phyloP scores from a whole-genome alignment of 2,329 filamentous ascomycete genomes.

The Achaetomium macrosporum region DNA sequence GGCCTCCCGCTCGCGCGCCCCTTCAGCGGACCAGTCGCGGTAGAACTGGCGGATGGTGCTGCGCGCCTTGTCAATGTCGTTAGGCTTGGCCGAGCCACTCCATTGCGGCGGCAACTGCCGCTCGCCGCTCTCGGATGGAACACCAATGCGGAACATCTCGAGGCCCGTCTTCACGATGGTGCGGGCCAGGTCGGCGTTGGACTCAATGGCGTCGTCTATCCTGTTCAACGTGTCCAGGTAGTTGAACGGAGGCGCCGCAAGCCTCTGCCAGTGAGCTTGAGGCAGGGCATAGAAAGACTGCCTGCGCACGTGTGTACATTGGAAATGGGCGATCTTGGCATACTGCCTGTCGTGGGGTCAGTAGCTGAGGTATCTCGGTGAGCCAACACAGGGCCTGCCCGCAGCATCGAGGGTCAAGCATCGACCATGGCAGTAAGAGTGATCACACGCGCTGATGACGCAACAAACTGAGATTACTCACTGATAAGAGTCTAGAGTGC shows the following conservation, averaged over 20 bases:
- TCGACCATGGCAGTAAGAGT: background rate
- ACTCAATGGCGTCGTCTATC: slow-evolving; percentile 82
- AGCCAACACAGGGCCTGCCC: background rate
- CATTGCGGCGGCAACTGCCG: slow-evolving; percentile 55
- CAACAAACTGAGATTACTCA: slow-evolving; percentile 40
- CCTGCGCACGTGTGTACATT: slow-evolving; percentile 82
- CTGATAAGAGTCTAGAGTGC: slow-evolving; percentile 84
- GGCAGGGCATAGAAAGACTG: slow-evolving; percentile 92
- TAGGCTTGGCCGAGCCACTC: slow-evolving; percentile 62
- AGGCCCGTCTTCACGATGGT: slow-evolving; percentile 68
- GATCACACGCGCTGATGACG: background rate
- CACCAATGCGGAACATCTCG: slow-evolving; percentile 51
- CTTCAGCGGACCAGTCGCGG: slow-evolving; percentile 85
- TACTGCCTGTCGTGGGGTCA: slow-evolving; percentile 59
- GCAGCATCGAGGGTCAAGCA: background rate
- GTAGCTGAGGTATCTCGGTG: background rate
- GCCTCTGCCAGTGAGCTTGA: slow-evolving; percentile 72
- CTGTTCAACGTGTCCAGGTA: slow-evolving; percentile 71
- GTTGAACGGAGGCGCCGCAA: slow-evolving; percentile 75
- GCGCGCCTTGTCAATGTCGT: slow-evolving; percentile 83
- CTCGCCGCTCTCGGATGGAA: slow-evolving; percentile 33
- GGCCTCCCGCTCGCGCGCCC: slow-evolving; percentile 64
- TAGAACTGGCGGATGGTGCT: slow-evolving; percentile 92
- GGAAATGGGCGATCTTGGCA: slow-evolving; percentile 76
- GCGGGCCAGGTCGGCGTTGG: slow-evolving; percentile 77